Evolutionary conservation across 2,329 filamentous ascomycete genomes (phyloP), one percentile per base, ranked within the genome.

Genomic region (Scolecobasidium constrictum): DNA sequence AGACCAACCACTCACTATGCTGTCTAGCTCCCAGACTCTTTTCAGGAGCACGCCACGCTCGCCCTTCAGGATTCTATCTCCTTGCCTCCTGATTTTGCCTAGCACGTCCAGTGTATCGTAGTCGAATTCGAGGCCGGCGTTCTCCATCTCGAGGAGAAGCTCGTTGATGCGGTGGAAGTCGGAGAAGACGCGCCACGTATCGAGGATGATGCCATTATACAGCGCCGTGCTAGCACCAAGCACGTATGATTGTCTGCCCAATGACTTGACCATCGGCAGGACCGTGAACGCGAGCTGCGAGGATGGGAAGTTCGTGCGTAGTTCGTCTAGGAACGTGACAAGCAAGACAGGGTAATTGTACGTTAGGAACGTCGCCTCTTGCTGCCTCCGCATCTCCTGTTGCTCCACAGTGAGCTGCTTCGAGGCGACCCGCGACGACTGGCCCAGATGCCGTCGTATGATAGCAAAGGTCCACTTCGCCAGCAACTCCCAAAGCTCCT

Each of bases 241-340:
- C 5, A 85, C 77, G 53, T 81, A 85, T 0, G 81, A 81, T 1
- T 75, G 72, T 2, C 82, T 69, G 2, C 83, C 83, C 1, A 85
- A 67, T 35, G 71, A 67, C 54, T 83, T 83, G 51, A 87, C 65
- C 5, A 73, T 72, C 0, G 83, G 81, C 1, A 88, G 65, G 19
- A 87, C 60, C 35, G 69, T 68, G 35, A 83, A 68, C 0, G 69
- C 66, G 1, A 83, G 65, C 0, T 71, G 66, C 1, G 82, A 86
- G 0, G 74, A 63, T 9, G 65, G 69, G 7, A 84, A 87, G 2
- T 67, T 63, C 2, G 61, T 64, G 50, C 78, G 72, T 3, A 86
- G 64, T 1, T 75, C 66, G 1, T 66, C 62, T 13, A 83, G 65
- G 1, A 72, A 78, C 31, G 68, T 62, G 31, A 76, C 63, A 4